Percentiles rank a stretch among this genome's conserved stretches.
Conservation (phyloP, 2,329 filamentous ascomycete genomes). For the Aspergillus tanneri region DNA sequence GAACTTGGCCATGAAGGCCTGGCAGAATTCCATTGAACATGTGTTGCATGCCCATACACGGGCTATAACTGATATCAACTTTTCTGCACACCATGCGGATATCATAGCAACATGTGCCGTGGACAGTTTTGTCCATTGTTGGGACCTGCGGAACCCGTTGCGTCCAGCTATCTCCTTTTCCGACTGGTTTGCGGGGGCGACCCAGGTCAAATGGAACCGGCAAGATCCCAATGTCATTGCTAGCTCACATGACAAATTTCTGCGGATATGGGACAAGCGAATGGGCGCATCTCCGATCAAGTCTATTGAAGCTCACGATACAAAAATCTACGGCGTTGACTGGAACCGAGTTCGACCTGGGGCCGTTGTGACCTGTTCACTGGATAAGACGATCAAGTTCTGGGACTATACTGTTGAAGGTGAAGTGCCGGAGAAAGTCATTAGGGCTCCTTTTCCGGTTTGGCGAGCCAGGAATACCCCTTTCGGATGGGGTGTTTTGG, state of each 20-base stretch:
- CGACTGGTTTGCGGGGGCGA: constrained; percentile 90
- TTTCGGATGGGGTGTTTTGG: constrained; percentile 80
- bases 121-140: constrained; percentile 88
- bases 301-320: constrained; percentile 83
- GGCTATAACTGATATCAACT: constrained; percentile 95
- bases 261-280: constrained; percentile 88
- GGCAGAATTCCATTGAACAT: constrained; percentile 81
- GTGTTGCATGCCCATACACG: constrained; percentile 81
- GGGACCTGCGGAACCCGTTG: constrained; percentile 76
- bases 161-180: constrained; percentile 78
- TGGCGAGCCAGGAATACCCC: constrained; percentile 91
- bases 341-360: constrained; percentile 79
- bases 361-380: constrained; percentile 79
- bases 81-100: constrained; percentile 88
- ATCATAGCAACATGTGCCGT: constrained; percentile 86
- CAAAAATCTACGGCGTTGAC: constrained; percentile 93
- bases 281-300: constrained; percentile 74
- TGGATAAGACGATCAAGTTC: constrained; percentile 90
- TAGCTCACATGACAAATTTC: constrained; percentile 82
- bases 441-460: constrained; percentile 79
- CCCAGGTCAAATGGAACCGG: constrained; percentile 92
- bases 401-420: constrained; percentile 74
- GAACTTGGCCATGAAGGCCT: constrained; percentile 73
- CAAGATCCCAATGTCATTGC: constrained; percentile 84
- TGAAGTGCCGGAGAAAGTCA: constrained; percentile 70